Percentiles rank a stretch among this genome's conserved stretches.
These are phyloP conservation scores for Podila horticola DNA, from an alignment of 192 early-diverging fungal genomes.

Conservation along the genomic window DNA sequence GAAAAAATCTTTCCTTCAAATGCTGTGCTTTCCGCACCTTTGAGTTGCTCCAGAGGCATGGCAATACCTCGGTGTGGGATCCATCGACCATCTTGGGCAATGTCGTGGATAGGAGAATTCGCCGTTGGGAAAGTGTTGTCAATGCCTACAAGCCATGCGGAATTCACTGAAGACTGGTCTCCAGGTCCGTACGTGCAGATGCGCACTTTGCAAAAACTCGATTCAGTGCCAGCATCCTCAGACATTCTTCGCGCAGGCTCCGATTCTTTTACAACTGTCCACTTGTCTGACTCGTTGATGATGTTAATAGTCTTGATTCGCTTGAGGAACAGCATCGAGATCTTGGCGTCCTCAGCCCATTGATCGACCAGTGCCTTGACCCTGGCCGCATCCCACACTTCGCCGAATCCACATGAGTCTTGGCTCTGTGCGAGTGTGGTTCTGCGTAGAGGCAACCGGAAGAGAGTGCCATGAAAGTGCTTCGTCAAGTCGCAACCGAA, in stretches of 20 bases:
- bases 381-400: neutral
- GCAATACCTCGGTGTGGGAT: slow-evolving; percentile 24
- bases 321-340: slow-evolving; percentile 25
- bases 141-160: slow-evolving; percentile 5
- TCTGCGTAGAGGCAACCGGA: slow-evolving; percentile 30
- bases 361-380: neutral
- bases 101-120: neutral
- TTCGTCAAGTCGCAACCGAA: slow-evolving; percentile 33
- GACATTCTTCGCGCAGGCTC: too few species aligned
- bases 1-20: slow-evolving; percentile 32
- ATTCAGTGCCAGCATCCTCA: too few species aligned
- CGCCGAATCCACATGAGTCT: neutral
- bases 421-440: too few species aligned
- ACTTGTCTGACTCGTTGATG: neutral
- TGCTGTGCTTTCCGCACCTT: neutral
- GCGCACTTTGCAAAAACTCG: too few species aligned
- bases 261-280: too few species aligned
- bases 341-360: slow-evolving; percentile 13
- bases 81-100: slow-evolving; percentile 5
- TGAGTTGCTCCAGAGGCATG: neutral
- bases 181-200: too few species aligned
- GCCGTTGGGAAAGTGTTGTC: neutral
- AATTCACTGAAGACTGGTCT: too few species aligned
- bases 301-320: slow-evolving; percentile 4
- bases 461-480: slow-evolving; percentile 37